A percentile compares a stretch with the other conserved stretches of the same genome.
phyloP scores from a whole-genome alignment of 23 red algal genomes.

The Cyanidiococcus yangmingshanensis region DNA sequence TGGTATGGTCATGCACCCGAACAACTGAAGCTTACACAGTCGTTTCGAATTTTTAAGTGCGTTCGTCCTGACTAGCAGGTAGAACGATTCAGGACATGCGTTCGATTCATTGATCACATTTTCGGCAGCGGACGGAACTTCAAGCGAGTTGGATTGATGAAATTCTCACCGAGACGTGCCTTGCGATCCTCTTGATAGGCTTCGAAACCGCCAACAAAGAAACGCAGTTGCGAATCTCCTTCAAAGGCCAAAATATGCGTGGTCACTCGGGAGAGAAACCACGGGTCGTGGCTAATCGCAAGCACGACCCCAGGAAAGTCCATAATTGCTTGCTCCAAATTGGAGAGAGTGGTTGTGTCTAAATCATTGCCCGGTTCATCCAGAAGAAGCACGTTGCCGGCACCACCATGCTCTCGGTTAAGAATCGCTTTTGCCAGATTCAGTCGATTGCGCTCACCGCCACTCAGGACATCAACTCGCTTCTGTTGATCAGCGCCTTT shows the following conservation, averaged over 20 bases:
- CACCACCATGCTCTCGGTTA: conserved; percentile 29
- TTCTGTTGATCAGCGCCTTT: conserved; percentile 70
- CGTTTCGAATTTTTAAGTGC: too few relatives aligned
- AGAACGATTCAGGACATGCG: too few relatives aligned
- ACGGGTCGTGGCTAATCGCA: conserved; percentile 63
- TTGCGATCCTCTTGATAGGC: conserved; percentile 48
- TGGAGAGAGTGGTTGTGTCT: conserved; percentile 50
- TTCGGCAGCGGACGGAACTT: conserved; percentile 36
- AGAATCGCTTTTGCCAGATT: conserved; percentile 60
- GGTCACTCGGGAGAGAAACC: conserved; percentile 57
- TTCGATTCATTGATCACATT: background rate
- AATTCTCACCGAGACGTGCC: conserved; percentile 32
- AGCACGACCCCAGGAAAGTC: conserved; percentile 70
- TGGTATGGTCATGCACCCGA: too few relatives aligned
- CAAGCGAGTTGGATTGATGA: conserved; percentile 38
- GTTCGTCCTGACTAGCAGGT: too few relatives aligned
- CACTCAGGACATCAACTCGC: conserved; percentile 46
- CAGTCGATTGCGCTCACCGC: conserved; percentile 65
- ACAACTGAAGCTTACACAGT: too few relatives aligned
- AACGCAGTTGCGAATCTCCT: conserved; percentile 63
- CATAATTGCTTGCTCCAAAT: conserved; percentile 66
- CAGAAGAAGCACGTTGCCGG: conserved; percentile 66
- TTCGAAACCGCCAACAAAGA: conserved; percentile 65
- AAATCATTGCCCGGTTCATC: conserved; percentile 76
- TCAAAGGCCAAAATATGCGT: conserved; percentile 92